Conservation (phyloP, 805 yeast species). For the Ogataea methanolica region DNA sequence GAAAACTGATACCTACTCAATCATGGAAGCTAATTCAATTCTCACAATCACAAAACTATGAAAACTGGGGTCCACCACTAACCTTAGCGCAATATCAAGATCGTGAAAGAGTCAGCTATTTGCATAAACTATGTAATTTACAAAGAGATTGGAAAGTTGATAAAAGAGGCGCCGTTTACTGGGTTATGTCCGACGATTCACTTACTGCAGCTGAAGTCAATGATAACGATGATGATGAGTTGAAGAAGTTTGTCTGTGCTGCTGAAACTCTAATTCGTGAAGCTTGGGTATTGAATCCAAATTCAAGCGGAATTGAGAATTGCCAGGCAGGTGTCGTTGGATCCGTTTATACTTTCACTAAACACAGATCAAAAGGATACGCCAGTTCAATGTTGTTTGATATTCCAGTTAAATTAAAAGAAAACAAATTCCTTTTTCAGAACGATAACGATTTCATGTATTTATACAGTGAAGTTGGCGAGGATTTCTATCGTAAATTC, state of each 20-base stretch:
- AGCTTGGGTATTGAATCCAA: constrained; percentile 7
- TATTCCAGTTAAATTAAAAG: constrained; percentile 24
- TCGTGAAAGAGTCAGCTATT: constrained; percentile 19
- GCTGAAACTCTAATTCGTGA: constrained; percentile 28
- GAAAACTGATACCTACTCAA: not conserved
- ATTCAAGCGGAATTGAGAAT: not conserved
- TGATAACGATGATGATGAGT: constrained; percentile 7
- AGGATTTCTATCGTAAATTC: constrained; percentile 53
- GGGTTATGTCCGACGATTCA: constrained; percentile 19
- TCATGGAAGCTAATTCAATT: constrained; percentile 2
- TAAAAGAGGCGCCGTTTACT: constrained; percentile 23
- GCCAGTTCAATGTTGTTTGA: constrained; percentile 43
- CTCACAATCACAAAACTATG: constrained; percentile 20
- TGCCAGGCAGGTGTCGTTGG: constrained; percentile 40
- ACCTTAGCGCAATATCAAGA: constrained; percentile 18
- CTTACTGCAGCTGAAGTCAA: constrained; percentile 1
- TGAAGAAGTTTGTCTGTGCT: constrained; percentile 20
- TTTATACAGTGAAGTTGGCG: constrained; percentile 72
- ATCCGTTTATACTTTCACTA: constrained; percentile 50
- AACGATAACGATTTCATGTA: constrained; percentile 33
- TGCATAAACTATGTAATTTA: constrained; percentile 17
- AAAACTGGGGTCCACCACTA: constrained; percentile 24
- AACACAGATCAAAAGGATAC: constrained; percentile 51
- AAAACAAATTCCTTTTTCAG: constrained; percentile 7
- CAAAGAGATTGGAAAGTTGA: constrained; percentile 9